Base-by-base conservation (phyloP, 2,329 filamentous ascomycete species). In the Exophiala alcalophila region DNA sequence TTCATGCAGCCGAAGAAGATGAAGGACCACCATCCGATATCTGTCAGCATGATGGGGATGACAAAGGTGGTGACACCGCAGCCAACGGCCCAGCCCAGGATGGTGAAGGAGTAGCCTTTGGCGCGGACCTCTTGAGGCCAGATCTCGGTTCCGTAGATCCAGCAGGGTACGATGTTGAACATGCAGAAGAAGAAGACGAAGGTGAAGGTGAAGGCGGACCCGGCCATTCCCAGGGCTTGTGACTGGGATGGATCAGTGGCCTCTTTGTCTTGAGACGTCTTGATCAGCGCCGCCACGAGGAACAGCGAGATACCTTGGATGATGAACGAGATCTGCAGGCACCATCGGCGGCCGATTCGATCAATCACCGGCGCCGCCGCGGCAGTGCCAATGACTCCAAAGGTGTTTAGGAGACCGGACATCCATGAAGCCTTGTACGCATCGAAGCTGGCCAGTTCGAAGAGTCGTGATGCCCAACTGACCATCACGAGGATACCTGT, bases 161-260 rank as follows among this genome's bases (percentile, higher is more conserved):
- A 83, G 0, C 78, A 78, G 15, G 80, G 67, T 11, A 78, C 76
- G 3, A 81, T 57, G 73, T 76, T 80, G 1, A 76, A 80, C 0
- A 78, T 77, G 14, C 77, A 79, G 47, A 82, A 83, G 39, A 76
- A 78, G 3, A 78, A 77, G 47, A 82, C 82, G 62, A 81, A 84
- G 4, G 74, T 73, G 61, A 83, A 83, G 30, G 42, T 44, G 45
- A 55, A 55, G 2, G 52, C 40, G 15, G 47, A 43, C 12, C 40
- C 54, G 11, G 52, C 54, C 14, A 52, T 53, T 12, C 54, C 54
- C 7, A 56, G 42, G 39, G 23, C 25, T 31, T 48, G 49, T 9
- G 52, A 53, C 35, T 34, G 10, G 21, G 39, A 29, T 5, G 44
- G 44, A 28, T 51, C 30, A 27, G 47, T 47, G 11, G 27, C 30